Percentiles rank a stretch among this genome's conserved stretches.
phyloP scores from a whole-genome alignment of 2,329 filamentous ascomycete genomes.

The Niveomyces coronatus region DNA sequence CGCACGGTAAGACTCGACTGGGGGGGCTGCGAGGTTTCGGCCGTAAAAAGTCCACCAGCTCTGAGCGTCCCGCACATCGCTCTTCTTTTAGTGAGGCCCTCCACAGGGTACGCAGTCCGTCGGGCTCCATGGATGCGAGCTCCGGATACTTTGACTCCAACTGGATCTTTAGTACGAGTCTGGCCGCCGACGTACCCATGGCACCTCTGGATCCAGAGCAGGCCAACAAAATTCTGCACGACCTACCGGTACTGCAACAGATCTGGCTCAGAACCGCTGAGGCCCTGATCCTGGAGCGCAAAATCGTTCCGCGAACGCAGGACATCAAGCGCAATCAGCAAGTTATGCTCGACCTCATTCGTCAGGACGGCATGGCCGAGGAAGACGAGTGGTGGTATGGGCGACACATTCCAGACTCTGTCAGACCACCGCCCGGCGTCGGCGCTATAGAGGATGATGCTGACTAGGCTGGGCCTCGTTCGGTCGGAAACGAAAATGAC shows the following conservation, averaged over 20 bases:
- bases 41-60: conserved; percentile 44
- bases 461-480: conserved; percentile 16
- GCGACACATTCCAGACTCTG: conserved; percentile 40
- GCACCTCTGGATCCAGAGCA: conserved; percentile 40
- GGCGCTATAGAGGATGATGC: conserved; percentile 45
- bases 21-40: conserved; percentile 40
- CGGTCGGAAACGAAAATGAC: background rate
- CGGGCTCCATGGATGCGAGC: conserved; percentile 21
- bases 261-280: conserved; percentile 56
- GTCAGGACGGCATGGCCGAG: conserved; percentile 47
- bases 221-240: conserved; percentile 38
- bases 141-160: conserved; percentile 24
- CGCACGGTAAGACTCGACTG: conserved; percentile 38
- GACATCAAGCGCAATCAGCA: conserved; percentile 55
- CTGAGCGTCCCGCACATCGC: conserved; percentile 12
- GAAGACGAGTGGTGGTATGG: conserved; percentile 56
- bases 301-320: conserved; percentile 45
- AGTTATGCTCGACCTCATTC: conserved; percentile 54
- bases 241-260: conserved; percentile 47
- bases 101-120: conserved; percentile 17
- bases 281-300: conserved; percentile 47
- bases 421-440: conserved; percentile 38
- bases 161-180: conserved; percentile 47
- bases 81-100: conserved; percentile 16
- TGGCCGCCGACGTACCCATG: conserved; percentile 55